Evolutionary conservation across 306 rosid species (phyloP), one percentile per base, ranked within the genome.

Genomic region (Rosa chinensis): DNA sequence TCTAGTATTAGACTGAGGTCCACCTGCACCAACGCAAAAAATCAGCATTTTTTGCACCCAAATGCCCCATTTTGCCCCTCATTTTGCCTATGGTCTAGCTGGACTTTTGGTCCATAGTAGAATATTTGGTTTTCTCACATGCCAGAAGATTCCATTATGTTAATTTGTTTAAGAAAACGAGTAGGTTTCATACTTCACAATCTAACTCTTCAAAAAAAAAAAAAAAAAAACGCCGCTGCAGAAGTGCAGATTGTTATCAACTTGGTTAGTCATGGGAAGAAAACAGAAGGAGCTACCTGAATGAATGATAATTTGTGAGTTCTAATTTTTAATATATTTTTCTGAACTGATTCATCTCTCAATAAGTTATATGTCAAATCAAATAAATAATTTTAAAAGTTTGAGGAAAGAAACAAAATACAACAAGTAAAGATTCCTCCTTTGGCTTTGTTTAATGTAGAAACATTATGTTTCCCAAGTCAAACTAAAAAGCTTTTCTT

Each of bases 331-430:
- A 32, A 45, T 39, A n/a, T 55, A 3, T 50, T 61, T 70, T 50
- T 43, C 66, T 32, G 11, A 13, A 32, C 45, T 35, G 55, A 45
- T 74, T n/a, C 74, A 55, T 74, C 66, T 70, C 81, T 70, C 83
- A 3, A 72, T 43, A 58, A 82, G 72, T 45, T 69, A 79, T 79
- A 40, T 70, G 89, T 90, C 84, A 10, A 77, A 89, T 90, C 90
- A 84, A 79, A 83, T 32, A 28, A 77, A 78, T 81, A 68, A 77
- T 74, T 83, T 69, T 61, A 43, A 72, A 17, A 67, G 4, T 56
- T 3, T 10, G 43, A 76, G 68, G 42, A 68, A 45, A 77, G 64
- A 74, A 78, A 81, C 48, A 74, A 66, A 68, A 23, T 71, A 32
- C 80, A 73, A 76, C 84, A 40, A 81, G 64, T 67, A 28, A 82